phyloP scores from a whole-genome alignment of 2,329 filamentous ascomycete genomes.

The Corynespora cassiicola region DNA sequence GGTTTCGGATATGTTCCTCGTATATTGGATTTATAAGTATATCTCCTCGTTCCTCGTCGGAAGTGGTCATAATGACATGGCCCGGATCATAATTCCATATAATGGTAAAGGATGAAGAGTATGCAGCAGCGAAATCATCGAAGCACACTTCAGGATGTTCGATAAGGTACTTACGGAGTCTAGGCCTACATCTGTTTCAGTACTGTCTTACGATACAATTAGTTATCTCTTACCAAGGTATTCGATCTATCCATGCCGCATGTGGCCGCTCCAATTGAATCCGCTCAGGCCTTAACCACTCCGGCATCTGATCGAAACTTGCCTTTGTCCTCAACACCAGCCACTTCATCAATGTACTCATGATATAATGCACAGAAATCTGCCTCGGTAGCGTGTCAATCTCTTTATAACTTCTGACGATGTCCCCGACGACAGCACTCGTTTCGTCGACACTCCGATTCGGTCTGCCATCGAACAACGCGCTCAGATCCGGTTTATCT shows the following conservation, averaged over 20 bases:
- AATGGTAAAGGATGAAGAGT: slow-evolving; percentile 24
- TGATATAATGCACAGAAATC: slow-evolving; percentile 29
- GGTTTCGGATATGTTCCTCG: slow-evolving; percentile 30
- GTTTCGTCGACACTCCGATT: slow-evolving; percentile 24
- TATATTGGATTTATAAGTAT: slow-evolving; percentile 32
- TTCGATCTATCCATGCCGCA: slow-evolving; percentile 29
- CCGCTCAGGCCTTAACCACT: slow-evolving; percentile 26
- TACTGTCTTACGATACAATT: not conserved
- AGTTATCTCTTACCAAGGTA: slow-evolving; percentile 27
- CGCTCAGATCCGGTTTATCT: slow-evolving; percentile 22
- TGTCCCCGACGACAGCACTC: slow-evolving; percentile 18
- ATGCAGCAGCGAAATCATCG: slow-evolving; percentile 27
- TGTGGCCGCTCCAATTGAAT: slow-evolving; percentile 23
- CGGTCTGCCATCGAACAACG: slow-evolving; percentile 20
- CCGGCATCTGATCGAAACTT: slow-evolving; percentile 27
- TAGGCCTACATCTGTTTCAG: slow-evolving; percentile 16
- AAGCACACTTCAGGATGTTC: slow-evolving; percentile 26
- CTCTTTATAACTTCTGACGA: slow-evolving; percentile 20
- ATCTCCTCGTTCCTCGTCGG: slow-evolving; percentile 5
- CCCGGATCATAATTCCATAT: slow-evolving; percentile 28
- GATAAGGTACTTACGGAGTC: slow-evolving; percentile 24
- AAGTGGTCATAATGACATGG: slow-evolving; percentile 21
- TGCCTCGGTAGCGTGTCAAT: slow-evolving; percentile 28
- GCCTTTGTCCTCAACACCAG: slow-evolving; percentile 22
- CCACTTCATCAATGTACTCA: slow-evolving; percentile 32